Base-by-base conservation (phyloP, 2,329 filamentous ascomycete species). In the Fusarium sp. region DNA sequence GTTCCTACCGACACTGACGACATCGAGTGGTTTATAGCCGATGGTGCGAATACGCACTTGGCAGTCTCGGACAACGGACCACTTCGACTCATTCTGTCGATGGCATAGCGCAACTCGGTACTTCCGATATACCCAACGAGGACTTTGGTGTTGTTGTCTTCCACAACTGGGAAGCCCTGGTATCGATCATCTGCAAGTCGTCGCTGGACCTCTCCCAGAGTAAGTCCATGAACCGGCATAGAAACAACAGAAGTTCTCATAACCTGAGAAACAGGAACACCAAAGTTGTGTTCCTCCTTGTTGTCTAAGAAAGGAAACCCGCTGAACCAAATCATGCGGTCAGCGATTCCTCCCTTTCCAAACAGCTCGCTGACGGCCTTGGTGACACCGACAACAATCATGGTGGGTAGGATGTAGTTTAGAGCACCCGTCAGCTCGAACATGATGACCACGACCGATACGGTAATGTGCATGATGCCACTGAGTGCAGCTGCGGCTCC, bases 401-500 rank as follows among this genome's bases (percentile, higher is more conserved):
- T 99, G 13, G 95, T 98, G 0, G 96, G 96, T 27, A 99, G 83
- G 70, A 99, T 98, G 77, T 99, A 99, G 2, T 94, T 97, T 65
- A 98, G 83, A 6, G 96, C 96, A n/a, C 96, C 96, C 0, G 96
- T 99, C 53, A 99, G 86, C 80, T 99, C 96, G 76, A 98, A 98
- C 96, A 99, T 98, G 79, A 99, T 99, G 75, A 99, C 96, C 2
- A 97, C 95, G 9, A 99, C 93, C 0, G 94, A 96, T 14, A 99
- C 90, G 0, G 95, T 97, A 68, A 99, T 92, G 79, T 98, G 96
- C 95, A 98, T 99, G 76, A 98, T 97, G 9, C 96, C 96, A 78
- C 92, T 95, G 23, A 99, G 84, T 0, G 96, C 93, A 2, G 96
- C 95, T 0, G 90, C 96, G 5, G 96, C 96, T 42, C 96, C 96